Base-by-base conservation (phyloP, 257 asterid species). In the Przewalskia tangutica region DNA sequence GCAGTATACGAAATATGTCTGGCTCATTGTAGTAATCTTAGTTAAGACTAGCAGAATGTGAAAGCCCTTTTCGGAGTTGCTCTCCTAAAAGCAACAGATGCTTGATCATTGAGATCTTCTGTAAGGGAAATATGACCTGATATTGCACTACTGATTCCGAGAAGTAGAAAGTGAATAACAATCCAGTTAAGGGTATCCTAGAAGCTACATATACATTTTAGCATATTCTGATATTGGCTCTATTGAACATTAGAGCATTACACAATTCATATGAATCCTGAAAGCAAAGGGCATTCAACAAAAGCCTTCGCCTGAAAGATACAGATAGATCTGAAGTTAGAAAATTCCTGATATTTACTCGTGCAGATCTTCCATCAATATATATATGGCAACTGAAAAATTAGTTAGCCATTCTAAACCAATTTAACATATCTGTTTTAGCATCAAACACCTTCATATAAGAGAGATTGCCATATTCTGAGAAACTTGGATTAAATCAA, bases 111-210 rank as follows among this genome's bases (percentile, higher is more conserved):
- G 46, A 75, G 62, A 50, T 40, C 17, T 67, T 64, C 46, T 64
- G 0, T 38, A 10, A 62, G 67, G 23, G 27, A 23, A 23, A 23
- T 23, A 23, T 23, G 59, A 13, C 46, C 13, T 20, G 16, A 11
- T 8, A 75, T 27, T 50, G 46, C 44, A 27, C 62, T 75, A 50
- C 8, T 13, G 44, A 63, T 63, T 75, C 16, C 27, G 0, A 46
- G 60, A 73, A 73, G 46, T 75, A 75, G 80, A 17, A 75, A 75
- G 63, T 75, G 80, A 75, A 75, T 75, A 23, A 54, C 7, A 48
- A 50, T 27, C 80, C n/a, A 23, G 62, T 75, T 75, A 75, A 16
- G 27, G 27, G 44, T 51, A 32, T 50, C 44, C 27, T 27, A 5
- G 36, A 17, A 68, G 77, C 36, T 68, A 51, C 77, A 68, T 34